phyloP scores from a whole-genome alignment of 1,139 yeast genomes.

The Tardiomyces blankii region DNA sequence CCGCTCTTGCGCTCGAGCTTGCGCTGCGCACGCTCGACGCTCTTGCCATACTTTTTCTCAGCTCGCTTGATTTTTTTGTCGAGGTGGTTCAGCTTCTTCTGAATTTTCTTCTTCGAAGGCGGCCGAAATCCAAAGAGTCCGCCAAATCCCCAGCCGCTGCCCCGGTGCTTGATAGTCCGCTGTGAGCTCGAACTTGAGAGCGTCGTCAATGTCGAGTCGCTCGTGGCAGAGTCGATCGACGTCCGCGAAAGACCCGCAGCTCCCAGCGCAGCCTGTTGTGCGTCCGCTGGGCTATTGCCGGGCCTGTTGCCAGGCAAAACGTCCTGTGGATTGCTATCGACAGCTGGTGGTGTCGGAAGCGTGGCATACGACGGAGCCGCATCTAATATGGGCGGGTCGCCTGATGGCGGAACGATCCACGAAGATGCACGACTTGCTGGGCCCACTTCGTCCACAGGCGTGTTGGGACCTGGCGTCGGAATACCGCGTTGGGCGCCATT shows the following conservation, averaged over 20 bases:
- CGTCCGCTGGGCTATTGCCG: too few relatives aligned
- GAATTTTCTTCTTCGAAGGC: not conserved
- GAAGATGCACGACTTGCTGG: too few relatives aligned
- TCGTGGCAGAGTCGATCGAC: not conserved
- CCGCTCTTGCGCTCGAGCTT: not conserved
- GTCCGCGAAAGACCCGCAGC: not conserved
- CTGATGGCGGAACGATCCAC: too few relatives aligned
- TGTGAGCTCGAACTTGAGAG: not conserved
- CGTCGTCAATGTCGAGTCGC: not conserved
- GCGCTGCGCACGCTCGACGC: not conserved
- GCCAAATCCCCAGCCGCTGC: not conserved
- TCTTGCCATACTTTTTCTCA: not conserved
- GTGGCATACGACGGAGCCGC: too few relatives aligned
- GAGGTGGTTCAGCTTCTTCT: not conserved
- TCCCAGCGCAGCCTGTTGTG: too few relatives aligned
- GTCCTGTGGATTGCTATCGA: too few relatives aligned
- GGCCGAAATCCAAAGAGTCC: not conserved
- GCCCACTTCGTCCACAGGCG: too few relatives aligned
- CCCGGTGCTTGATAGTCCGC: not conserved
- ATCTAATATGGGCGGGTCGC: too few relatives aligned
- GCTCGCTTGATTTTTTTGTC: not conserved
- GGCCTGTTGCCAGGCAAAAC: too few relatives aligned
- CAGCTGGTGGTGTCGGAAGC: too few relatives aligned
- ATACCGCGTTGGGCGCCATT: too few relatives aligned
- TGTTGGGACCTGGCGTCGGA: too few relatives aligned